Conservation (phyloP, 2,329 filamentous ascomycete genomes). For the Xylariaceae sp. region DNA sequence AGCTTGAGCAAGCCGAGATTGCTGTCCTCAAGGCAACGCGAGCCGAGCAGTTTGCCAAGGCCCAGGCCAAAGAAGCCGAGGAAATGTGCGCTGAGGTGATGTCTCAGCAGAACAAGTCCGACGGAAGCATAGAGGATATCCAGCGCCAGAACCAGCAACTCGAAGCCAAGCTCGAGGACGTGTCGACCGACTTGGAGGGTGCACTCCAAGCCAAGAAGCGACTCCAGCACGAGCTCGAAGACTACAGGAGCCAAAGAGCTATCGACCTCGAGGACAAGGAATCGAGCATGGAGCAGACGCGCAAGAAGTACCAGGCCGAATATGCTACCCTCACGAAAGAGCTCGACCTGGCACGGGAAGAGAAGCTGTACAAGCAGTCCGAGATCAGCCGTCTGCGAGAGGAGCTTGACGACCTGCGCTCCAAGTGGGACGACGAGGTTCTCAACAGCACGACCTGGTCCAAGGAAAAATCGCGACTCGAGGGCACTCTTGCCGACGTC, state of each 20-base stretch:
- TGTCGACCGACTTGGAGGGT: constrained; percentile 80
- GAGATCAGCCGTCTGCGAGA: constrained; percentile 87
- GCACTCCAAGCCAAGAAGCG: constrained; percentile 86
- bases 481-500: constrained; percentile 82
- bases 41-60: constrained; percentile 88
- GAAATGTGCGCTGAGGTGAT: constrained; percentile 85
- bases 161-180: constrained; percentile 85
- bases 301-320: constrained; percentile 94
- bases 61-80: constrained; percentile 83
- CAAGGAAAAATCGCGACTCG: constrained; percentile 90
- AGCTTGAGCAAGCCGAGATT: constrained; percentile 94
- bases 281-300: constrained; percentile 88
- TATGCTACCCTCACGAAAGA: constrained; percentile 85
- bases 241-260: constrained; percentile 89
- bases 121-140: constrained; percentile 77
- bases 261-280: constrained; percentile 98
- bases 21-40: constrained; percentile 85
- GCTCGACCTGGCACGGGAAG: constrained; percentile 87
- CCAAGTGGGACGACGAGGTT: constrained; percentile 97
- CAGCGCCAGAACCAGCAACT: constrained; percentile 83
- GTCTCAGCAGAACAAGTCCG: constrained; percentile 86
- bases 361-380: constrained; percentile 74
- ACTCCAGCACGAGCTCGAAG: constrained; percentile 92
- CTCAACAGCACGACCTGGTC: constrained; percentile 97
- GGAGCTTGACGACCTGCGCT: constrained; percentile 87